Evolutionary conservation across 1,139 yeast genomes (phyloP).

Genomic region (Geotrichum cucujoidarum): DNA sequence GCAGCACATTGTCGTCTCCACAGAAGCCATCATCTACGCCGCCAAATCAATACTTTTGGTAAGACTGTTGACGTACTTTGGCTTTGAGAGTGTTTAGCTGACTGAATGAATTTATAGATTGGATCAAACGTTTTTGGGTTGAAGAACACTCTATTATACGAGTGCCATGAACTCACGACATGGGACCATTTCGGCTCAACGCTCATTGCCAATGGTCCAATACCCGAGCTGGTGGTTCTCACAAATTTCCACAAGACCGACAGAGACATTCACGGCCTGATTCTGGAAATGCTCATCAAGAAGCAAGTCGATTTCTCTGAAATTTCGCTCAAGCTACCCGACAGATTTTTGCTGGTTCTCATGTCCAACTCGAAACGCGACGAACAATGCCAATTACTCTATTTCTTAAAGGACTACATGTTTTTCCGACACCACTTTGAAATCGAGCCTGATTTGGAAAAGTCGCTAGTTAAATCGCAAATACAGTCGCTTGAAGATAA

Average conservation of each 20-base stretch:
- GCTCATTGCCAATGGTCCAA: background rate
- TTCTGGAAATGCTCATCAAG: constrained; percentile 26
- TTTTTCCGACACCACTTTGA: constrained; percentile 19
- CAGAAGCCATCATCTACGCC: constrained; percentile 22
- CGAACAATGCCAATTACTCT: constrained; percentile 2
- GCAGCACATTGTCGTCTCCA: constrained; percentile 30
- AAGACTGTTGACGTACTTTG: background rate
- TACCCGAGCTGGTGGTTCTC: constrained; percentile 25
- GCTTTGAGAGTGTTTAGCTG: background rate
- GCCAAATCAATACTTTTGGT: constrained; percentile 24
- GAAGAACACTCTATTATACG: background rate
- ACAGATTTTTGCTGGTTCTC: constrained; percentile 19
- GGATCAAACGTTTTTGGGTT: constrained; percentile 16
- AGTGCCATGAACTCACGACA: constrained; percentile 13
- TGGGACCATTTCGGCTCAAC: constrained; percentile 13
- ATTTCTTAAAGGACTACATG: constrained; percentile 17
- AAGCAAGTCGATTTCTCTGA: constrained; percentile 1
- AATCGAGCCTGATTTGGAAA: constrained; percentile 6
- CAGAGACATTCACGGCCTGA: constrained; percentile 27
- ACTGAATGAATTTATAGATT: constrained; percentile 1
- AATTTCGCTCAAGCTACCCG: constrained; percentile 16
- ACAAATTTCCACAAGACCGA: constrained; percentile 29
- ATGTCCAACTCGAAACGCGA: constrained; percentile 4
- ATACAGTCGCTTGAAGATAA: background rate
- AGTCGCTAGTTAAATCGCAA: constrained; percentile 3